Evolutionary conservation across 495 filamentous ascomycete species (phyloP), one percentile per base, ranked within the genome.

Genomic region (Penicillium fimorum): DNA sequence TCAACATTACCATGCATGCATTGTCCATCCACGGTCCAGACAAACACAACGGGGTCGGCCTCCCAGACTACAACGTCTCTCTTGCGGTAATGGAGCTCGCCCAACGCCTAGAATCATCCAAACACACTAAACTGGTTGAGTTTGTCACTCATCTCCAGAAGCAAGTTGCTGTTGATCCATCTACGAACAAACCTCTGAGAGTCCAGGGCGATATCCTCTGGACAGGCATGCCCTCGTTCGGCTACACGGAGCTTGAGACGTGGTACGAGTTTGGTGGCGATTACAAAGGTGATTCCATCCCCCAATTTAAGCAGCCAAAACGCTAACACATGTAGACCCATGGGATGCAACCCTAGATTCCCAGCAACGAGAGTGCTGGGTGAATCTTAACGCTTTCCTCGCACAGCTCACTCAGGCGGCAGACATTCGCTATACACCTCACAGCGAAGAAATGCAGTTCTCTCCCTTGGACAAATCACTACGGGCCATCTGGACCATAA

Each of bases 41-140:
- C 37, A 17, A 33, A 7, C 32, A 20, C 13, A n/a, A 11, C 17
- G 54, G 54, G 12, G 27, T 49, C 37, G 54, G 54, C n/a, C 46
- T 56, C 8, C 29, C 33, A 33, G 54, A 56, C 46, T 56, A 56
- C 35, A 56, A 56, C 45, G 15, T 56, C 54, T 56, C 54, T 17
- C 37, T 56, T 46, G 22, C 45, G 5, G 43, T 50, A 3, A 47
- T 56, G 45, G 54, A 56, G 46, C 54, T 56, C n/a, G 45, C 46
- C 17, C 35, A 56, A 37, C 54, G 54, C 44, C 54, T 56, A 10
- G 54, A 50, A 2, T 46, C 45, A 27, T 35, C 35, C 11, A 48
- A 56, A 37, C 43, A 56, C 25, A 27, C 20, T 15, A 49, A 30
- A 22, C 45, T 56, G 15, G 35, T 32, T 17, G 45, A 56, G n/a